Conservation (phyloP, 495 filamentous ascomycete genomes). For the Annulohypoxylon stygium region DNA sequence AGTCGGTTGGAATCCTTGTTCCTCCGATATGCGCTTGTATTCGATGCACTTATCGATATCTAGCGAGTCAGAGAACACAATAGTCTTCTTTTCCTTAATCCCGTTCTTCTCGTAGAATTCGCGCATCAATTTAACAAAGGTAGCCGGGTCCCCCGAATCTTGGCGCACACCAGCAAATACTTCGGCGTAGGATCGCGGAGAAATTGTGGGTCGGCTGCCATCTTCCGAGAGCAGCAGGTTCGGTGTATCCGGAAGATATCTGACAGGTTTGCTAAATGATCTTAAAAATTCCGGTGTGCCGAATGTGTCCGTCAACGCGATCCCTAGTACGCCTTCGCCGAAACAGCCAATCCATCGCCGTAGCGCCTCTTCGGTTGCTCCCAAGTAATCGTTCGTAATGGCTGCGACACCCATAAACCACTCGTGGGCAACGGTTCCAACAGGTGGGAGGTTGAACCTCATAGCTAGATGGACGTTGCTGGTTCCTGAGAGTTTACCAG, state of each 20-base stretch:
- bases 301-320: slow-evolving; percentile 98
- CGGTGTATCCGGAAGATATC: slow-evolving; percentile 44
- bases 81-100: slow-evolving; percentile 85
- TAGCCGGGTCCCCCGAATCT: slow-evolving; percentile 90
- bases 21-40: slow-evolving; percentile 85
- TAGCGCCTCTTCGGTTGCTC: slow-evolving; percentile 85
- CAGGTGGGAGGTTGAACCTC: slow-evolving; percentile 82
- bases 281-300: slow-evolving; percentile 91
- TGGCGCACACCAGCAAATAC: slow-evolving; percentile 91
- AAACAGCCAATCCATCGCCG: slow-evolving; percentile 92
- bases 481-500: slow-evolving; percentile 84
- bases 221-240: slow-evolving; percentile 32
- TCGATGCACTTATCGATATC: slow-evolving; percentile 91
- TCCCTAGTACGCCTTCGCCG: slow-evolving; percentile 88
- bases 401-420: slow-evolving; percentile 99
- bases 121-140: slow-evolving; percentile 84
- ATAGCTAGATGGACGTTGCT: slow-evolving; percentile 98
- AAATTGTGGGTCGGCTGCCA: slow-evolving; percentile 11
- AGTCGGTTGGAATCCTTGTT: slow-evolving; percentile 80
- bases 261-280: slow-evolving; percentile 78
- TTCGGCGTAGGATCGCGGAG: slow-evolving; percentile 78
- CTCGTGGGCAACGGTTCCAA: slow-evolving; percentile 97
- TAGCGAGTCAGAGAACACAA: slow-evolving; percentile 97
- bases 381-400: slow-evolving; percentile 84
- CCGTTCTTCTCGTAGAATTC: slow-evolving; percentile 84